Conservation (phyloP, 441 rosid species). For the Codiaeum variegatum region DNA sequence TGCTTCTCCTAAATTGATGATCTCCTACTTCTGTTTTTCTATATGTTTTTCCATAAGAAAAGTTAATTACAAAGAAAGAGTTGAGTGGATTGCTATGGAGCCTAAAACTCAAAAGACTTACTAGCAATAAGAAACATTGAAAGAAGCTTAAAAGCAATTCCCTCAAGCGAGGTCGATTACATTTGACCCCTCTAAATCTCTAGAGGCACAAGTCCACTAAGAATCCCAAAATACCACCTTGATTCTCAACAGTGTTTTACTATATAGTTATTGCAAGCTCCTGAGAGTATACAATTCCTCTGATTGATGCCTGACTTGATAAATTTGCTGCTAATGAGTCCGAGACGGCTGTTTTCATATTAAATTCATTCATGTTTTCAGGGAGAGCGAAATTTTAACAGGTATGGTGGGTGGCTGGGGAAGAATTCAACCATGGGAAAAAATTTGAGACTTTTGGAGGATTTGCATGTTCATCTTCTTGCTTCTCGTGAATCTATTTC, state of each 20-base stretch:
- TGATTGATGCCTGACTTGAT: neutral
- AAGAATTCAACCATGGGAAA: slow-evolving; percentile 89
- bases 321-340: neutral
- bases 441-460: slow-evolving; percentile 85
- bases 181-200: too few relatives aligned
- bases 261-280: slow-evolving; percentile 4
- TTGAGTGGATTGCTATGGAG: too few relatives aligned
- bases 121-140: too few relatives aligned
- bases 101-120: too few relatives aligned
- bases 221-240: too few relatives aligned
- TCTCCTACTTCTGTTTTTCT: slow-evolving; percentile 8
- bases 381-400: slow-evolving; percentile 94
- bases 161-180: too few relatives aligned
- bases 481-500: slow-evolving; percentile 81
- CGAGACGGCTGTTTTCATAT: neutral
- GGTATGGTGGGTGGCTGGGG: slow-evolving; percentile 98
- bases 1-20: neutral
- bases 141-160: too few relatives aligned
- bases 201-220: too few relatives aligned
- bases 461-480: slow-evolving; percentile 90
- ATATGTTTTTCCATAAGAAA: neutral
- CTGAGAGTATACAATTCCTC: slow-evolving; percentile 2
- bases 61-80: too few relatives aligned
- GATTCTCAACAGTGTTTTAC: too few relatives aligned
- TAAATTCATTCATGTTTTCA: slow-evolving; percentile 27